Conservation (phyloP, 2,329 filamentous ascomycete genomes). For the Colletotrichum tamarilloi region DNA sequence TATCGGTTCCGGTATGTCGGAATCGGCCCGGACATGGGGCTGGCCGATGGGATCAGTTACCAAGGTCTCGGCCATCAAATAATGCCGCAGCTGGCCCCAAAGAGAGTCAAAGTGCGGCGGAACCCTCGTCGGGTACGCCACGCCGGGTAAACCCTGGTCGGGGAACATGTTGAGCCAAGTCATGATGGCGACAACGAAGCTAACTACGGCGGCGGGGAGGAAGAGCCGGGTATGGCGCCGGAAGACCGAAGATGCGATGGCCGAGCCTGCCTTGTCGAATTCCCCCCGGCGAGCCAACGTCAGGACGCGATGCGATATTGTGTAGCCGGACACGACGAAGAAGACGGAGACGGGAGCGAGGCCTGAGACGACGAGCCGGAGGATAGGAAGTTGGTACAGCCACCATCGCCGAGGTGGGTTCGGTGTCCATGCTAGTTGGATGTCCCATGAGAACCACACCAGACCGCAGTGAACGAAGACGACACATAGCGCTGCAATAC, state of each 20-base stretch:
- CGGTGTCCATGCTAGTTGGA: conserved; percentile 14
- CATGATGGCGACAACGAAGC: too few relatives aligned
- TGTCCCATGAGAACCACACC: conserved; percentile 9
- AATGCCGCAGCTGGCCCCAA: too few relatives aligned
- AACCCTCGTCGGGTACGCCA: too few relatives aligned
- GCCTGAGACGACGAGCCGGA: conserved; percentile 44
- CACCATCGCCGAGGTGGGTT: conserved; percentile 11
- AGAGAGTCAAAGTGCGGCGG: too few relatives aligned
- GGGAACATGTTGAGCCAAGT: too few relatives aligned
- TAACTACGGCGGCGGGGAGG: too few relatives aligned
- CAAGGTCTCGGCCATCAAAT: background rate
- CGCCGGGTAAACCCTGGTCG: too few relatives aligned
- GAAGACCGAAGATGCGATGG: conserved; percentile 37
- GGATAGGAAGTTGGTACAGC: conserved; percentile 38
- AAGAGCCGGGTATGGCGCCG: too few relatives aligned
- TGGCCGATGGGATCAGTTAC: conserved; percentile 3
- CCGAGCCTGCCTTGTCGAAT: conserved; percentile 23
- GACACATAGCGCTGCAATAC: conserved; percentile 15
- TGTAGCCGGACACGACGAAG: conserved; percentile 51
- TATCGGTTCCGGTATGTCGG: conserved; percentile 42
- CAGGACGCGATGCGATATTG: conserved; percentile 45
- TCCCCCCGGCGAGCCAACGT: conserved; percentile 36
- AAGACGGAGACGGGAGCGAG: conserved; percentile 47
- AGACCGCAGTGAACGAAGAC: conserved; percentile 10
- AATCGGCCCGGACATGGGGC: conserved; percentile 30